These are phyloP conservation scores for Triticum aestivum DNA, from an alignment of 176 grass and related monocot genomes.

Conservation along the genomic window DNA sequence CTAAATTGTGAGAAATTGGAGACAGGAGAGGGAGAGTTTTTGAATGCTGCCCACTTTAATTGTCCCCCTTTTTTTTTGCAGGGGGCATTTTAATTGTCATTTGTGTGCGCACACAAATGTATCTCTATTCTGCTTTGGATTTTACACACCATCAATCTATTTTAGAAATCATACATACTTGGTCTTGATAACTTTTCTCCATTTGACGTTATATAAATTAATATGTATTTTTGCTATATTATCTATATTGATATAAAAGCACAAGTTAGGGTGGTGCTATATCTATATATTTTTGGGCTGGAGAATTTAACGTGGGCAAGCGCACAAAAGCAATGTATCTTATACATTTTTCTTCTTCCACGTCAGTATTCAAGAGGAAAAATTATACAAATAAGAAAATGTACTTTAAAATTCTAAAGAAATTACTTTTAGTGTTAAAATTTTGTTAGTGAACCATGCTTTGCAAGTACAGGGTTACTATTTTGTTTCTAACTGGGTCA, in stretches of 20 bases:
- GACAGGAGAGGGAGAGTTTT: not conserved
- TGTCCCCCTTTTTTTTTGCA: no score
- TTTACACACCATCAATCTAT: not conserved
- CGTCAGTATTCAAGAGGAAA: not conserved
- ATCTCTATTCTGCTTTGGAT: no score
- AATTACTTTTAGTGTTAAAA: not conserved
- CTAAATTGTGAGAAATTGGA: not conserved
- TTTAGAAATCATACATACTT: not conserved
- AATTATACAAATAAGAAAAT: not conserved
- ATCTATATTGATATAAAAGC: not conserved
- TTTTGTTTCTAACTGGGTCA: not conserved
- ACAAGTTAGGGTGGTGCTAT: not conserved
- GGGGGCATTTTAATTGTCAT: not conserved
- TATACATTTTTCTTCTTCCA: not conserved
- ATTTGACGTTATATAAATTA: not conserved
- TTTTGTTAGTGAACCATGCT: not conserved
- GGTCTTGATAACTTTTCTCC: not conserved
- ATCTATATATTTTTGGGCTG: no score
- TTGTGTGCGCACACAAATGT: not conserved
- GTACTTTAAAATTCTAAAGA: not conserved
- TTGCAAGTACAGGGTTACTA: not conserved
- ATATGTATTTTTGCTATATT: not conserved
- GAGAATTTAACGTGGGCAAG: not conserved
- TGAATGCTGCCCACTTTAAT: constrained; percentile 15
- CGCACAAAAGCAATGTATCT: not conserved